Percentiles rank a stretch among this genome's conserved stretches.
Evolutionary conservation across 2,329 filamentous ascomycete genomes (phyloP).

Genomic region (Acrodontium crateriforme): DNA sequence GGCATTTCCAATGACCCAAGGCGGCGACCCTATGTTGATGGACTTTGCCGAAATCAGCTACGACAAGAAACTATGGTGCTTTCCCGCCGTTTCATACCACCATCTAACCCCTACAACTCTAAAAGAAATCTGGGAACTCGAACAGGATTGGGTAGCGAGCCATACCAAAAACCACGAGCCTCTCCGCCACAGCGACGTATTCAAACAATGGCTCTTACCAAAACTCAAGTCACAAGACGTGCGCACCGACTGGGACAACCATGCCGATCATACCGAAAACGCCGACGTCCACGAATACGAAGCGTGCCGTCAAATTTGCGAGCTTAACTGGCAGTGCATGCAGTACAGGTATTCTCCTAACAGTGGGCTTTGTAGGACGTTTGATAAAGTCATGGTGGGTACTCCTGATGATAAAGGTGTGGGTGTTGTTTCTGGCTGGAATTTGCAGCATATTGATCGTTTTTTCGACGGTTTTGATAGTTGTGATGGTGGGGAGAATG

Average conservation of each 20-base stretch:
- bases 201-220: slow-evolving; percentile 13
- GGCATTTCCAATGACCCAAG: slow-evolving; percentile 12
- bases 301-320: not conserved
- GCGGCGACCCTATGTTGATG: slow-evolving; percentile 16
- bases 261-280: slow-evolving; percentile 6
- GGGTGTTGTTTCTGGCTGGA: too few relatives aligned
- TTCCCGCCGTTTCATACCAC: slow-evolving; percentile 15
- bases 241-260: slow-evolving; percentile 17
- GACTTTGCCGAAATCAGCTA: slow-evolving; percentile 5
- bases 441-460: too few relatives aligned
- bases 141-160: slow-evolving; percentile 12
- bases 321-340: not conserved
- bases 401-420: too few relatives aligned
- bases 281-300: not conserved
- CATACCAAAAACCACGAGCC: slow-evolving; percentile 4
- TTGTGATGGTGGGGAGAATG: too few relatives aligned
- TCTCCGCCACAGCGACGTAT: slow-evolving; percentile 14
- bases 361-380: too few relatives aligned
- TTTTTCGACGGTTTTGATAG: too few relatives aligned
- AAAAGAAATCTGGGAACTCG: slow-evolving; percentile 14
- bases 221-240: slow-evolving; percentile 7
- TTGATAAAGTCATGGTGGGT: too few relatives aligned
- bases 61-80: slow-evolving; percentile 14
- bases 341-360: not conserved
- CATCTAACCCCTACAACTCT: slow-evolving; percentile 12